A percentile compares a stretch with the other conserved stretches of the same genome.
Evolutionary conservation across 441 rosid species (phyloP).

Genomic region (Gossypium davidsonii): DNA sequence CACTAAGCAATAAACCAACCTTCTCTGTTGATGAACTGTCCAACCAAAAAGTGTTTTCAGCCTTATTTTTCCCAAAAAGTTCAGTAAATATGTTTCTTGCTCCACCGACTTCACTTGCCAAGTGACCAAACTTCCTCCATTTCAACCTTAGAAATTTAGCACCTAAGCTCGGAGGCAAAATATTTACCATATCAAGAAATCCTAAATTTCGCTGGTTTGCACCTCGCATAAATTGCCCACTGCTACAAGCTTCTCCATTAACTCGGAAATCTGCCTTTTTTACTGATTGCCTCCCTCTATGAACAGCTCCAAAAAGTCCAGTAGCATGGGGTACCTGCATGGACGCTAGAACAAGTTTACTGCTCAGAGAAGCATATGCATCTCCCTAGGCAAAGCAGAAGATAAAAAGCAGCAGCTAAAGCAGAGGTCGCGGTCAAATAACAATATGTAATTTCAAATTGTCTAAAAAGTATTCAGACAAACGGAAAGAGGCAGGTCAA

Average conservation of each 20-base stretch:
- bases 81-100: slow-evolving; percentile 63
- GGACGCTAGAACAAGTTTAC: slow-evolving; percentile 62
- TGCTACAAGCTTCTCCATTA: slow-evolving; percentile 28
- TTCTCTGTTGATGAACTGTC: slow-evolving; percentile 90
- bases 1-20: slow-evolving; percentile 34
- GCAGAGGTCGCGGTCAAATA: neutral
- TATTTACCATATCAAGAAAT: slow-evolving; percentile 29
- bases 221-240: slow-evolving; percentile 20
- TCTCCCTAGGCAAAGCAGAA: neutral
- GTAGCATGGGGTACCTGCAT: slow-evolving; percentile 61
- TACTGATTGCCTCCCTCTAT: slow-evolving; percentile 26
- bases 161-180: slow-evolving; percentile 24
- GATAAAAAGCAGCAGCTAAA: neutral
- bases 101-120: slow-evolving; percentile 68
- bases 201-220: slow-evolving; percentile 28
- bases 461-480: neutral
- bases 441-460: slow-evolving; percentile 9
- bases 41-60: slow-evolving; percentile 83
- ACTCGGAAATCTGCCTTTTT: slow-evolving; percentile 25
- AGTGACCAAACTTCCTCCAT: slow-evolving; percentile 69
- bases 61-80: slow-evolving; percentile 48
- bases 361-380: slow-evolving; percentile 35
- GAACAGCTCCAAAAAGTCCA: slow-evolving; percentile 37
- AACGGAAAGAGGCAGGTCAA: neutral
- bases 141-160: slow-evolving; percentile 51